A percentile compares a stretch with the other conserved stretches of the same genome.
phyloP scores from a whole-genome alignment of 352 stramenopile genomes.

The Peronospora farinosa region DNA sequence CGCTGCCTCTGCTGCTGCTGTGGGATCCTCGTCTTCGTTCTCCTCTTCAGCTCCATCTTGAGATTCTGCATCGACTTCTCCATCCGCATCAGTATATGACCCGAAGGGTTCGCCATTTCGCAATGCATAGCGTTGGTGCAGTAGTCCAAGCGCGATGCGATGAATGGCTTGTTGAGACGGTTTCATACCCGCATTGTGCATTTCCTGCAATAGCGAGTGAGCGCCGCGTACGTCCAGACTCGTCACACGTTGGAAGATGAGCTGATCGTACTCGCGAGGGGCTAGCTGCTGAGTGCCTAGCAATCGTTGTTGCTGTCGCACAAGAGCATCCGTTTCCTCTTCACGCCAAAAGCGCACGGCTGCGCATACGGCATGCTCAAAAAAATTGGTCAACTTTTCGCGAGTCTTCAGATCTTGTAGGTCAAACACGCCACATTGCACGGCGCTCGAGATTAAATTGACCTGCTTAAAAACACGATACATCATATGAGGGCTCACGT shows the following conservation, averaged over 20 bases:
- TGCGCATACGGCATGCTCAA: conserved; percentile 51
- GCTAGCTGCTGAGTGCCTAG: conserved; percentile 28
- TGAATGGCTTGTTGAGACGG: conserved; percentile 66
- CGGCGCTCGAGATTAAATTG: conserved; percentile 25
- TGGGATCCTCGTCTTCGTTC: conserved; percentile 3
- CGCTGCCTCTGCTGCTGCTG: conserved; percentile 14
- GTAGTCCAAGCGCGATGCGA: conserved; percentile 52
- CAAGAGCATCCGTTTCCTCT: conserved; percentile 45
- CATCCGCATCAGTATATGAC: conserved; percentile 3
- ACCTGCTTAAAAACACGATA: conserved; percentile 53
- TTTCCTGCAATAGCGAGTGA: conserved; percentile 64
- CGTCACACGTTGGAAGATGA: conserved; percentile 60
- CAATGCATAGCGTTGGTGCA: conserved; percentile 37
- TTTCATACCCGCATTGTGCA: conserved; percentile 70
- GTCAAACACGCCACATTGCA: conserved; percentile 17
- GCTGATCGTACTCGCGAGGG: conserved; percentile 51
- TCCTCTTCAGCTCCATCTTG: conserved; percentile 15
- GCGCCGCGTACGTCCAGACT: conserved; percentile 42
- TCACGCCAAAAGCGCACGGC: conserved; percentile 54
- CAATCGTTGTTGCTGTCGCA: conserved; percentile 49
- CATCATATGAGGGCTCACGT: conserved; percentile 58
- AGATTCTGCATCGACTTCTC: conserved; percentile 2
- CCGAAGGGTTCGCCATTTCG: neutral
- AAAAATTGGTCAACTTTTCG: conserved; percentile 45
- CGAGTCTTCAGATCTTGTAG: conserved; percentile 13